phyloP scores from a whole-genome alignment of 2,329 filamentous ascomycete species.

The Fusarium protoensiforme region DNA sequence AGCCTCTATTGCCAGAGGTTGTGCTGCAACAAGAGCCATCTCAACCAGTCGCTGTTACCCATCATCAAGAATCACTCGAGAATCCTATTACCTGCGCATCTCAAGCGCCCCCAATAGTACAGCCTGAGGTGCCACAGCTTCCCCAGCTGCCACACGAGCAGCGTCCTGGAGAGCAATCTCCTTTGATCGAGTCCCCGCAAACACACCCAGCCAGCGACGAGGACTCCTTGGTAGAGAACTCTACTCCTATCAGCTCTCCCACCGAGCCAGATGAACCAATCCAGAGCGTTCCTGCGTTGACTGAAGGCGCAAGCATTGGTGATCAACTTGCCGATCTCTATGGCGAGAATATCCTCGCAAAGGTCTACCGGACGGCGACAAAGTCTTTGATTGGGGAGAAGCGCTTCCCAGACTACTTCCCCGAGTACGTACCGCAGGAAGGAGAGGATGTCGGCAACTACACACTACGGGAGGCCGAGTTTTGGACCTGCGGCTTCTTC shows the following conservation, averaged over 20 bases:
- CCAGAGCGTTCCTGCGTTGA: background rate
- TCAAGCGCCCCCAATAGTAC: background rate
- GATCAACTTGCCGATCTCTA: background rate
- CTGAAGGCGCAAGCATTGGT: background rate
- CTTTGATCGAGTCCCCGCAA: background rate
- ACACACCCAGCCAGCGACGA: background rate
- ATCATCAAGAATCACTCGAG: background rate
- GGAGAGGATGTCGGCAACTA: slow-evolving; percentile 43
- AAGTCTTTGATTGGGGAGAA: background rate
- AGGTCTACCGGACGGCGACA: background rate
- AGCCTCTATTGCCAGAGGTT: background rate
- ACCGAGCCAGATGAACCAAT: background rate
- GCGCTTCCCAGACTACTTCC: slow-evolving; percentile 31
- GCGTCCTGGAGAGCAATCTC: background rate
- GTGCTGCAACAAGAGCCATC: background rate
- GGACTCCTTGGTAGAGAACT: background rate
- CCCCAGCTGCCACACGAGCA: background rate
- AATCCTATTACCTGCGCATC: background rate
- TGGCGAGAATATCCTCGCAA: slow-evolving; percentile 5
- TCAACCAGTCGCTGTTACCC: background rate
- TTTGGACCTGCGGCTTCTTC: slow-evolving; percentile 58
- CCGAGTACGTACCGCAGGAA: slow-evolving; percentile 47
- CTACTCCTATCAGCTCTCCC: background rate
- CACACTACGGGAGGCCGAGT: slow-evolving; percentile 46
- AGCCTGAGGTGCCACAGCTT: background rate